These are phyloP conservation scores for Erysimum pusillum DNA, from an alignment of 441 rosid genomes.

Conservation along the genomic window DNA sequence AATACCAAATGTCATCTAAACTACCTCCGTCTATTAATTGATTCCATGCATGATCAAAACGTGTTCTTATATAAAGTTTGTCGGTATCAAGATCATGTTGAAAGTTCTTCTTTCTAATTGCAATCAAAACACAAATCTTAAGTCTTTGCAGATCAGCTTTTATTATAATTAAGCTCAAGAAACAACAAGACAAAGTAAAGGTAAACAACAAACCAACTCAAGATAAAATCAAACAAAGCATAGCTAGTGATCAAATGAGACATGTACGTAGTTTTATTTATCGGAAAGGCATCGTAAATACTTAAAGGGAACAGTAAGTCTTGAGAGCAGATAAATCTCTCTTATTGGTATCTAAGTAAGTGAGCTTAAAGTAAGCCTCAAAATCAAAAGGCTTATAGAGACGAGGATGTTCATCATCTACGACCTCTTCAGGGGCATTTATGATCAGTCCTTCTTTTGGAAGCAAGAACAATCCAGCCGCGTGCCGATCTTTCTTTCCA, in stretches of 20 bases:
- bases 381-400: constrained; percentile 53
- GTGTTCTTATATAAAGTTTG: neutral
- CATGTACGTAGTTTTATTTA: constrained; percentile 23
- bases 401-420: constrained; percentile 49
- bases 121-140: neutral
- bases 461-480: constrained; percentile 49
- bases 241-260: constrained; percentile 8
- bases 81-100: neutral
- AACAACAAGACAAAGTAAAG: too few relatives aligned
- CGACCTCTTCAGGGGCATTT: constrained; percentile 45
- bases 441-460: constrained; percentile 37
- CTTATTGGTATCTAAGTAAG: constrained; percentile 15
- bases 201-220: constrained; percentile 17
- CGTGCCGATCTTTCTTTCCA: constrained; percentile 42
- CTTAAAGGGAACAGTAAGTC: constrained; percentile 36
- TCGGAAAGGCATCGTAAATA: neutral
- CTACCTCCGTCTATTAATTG: neutral
- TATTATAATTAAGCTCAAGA: too few relatives aligned
- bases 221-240: neutral
- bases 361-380: constrained; percentile 43
- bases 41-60: neutral
- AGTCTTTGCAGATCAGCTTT: neutral
- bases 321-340: constrained; percentile 28
- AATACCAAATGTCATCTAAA: neutral
- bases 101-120: neutral